Evolutionary conservation across 495 filamentous ascomycete genomes (phyloP), one percentile per base, ranked within the genome.

Genomic region (Xylaria scruposa): DNA sequence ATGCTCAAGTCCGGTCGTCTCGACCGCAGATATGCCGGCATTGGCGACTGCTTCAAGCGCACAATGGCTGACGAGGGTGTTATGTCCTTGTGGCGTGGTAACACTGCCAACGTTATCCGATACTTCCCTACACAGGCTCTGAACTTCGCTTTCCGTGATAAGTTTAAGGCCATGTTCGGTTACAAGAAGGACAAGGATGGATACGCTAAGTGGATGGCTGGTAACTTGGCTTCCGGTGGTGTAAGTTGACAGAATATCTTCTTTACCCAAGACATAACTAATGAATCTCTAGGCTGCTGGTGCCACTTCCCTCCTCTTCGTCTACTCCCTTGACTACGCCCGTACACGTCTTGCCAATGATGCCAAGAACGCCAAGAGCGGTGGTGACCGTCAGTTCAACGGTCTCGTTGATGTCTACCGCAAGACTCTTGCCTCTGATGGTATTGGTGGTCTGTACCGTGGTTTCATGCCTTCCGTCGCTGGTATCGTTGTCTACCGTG

Each of bases 291-390:
- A 95, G 93, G 91, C 93, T 83, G 96, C 96, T 83, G 96, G 96
- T 97, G 96, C 96, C 85, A 98, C 96, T 83, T 99, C 96, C 78
- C 94, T 99, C 77, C 93, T 98, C 82, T 99, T 99, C 90, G 96
- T 99, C 90, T 99, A 99, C 93, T 99, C 96, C 68, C 93, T 99
- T 81, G 96, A 99, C 87, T 99, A 97, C 87, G 96, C 96, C 87
- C 96, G 96, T 97, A 99, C 96, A 81, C 96, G 96, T 95, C 93
- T 99, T 74, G 96, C 95, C 92, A 99, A 99, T 91, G 96, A 99
- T 83, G 93, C 93, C 84, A 99, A 99, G 94, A 89, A 85, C 77
- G 94, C 97, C 84, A 96, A 97, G 91, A 92, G 91, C 85, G 91
- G 92, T 86, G 96, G 96, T 91, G 95, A 94, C 70, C 96, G 96